These are phyloP conservation scores for Sungouiozyma ichnusensis DNA, from an alignment of 805 yeast species.

Conservation along the genomic window DNA sequence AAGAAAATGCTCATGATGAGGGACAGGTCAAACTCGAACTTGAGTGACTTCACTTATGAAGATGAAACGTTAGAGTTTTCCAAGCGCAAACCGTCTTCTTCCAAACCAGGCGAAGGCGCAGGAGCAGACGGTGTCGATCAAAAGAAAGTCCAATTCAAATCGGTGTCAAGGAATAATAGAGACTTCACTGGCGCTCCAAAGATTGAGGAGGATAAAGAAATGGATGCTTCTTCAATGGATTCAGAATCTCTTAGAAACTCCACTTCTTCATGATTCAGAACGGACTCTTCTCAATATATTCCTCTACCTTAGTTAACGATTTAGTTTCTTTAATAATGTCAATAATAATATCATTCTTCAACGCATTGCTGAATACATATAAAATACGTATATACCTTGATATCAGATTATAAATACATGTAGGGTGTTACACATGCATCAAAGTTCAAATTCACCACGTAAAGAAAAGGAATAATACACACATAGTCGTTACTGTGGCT, in stretches of 20 bases:
- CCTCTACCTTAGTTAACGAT: neutral
- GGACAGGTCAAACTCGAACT: conserved; percentile 18
- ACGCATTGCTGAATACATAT: too few species aligned
- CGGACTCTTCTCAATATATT: conserved; percentile 4
- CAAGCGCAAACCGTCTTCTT: conserved; percentile 12
- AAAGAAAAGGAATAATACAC: conserved; percentile 61
- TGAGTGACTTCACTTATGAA: conserved; percentile 22
- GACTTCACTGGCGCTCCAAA: conserved; percentile 24
- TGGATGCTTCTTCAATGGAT: conserved; percentile 17
- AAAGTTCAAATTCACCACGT: conserved; percentile 33
- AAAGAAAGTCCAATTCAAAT: conserved; percentile 25
- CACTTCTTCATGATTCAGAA: conserved; percentile 5
- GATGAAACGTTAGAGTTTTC: conserved; percentile 11
- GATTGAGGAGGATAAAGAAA: conserved; percentile 18
- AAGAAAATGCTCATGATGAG: conserved; percentile 15
- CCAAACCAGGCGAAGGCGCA: conserved; percentile 3
- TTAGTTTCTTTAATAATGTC: neutral
- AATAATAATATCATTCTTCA: neutral
- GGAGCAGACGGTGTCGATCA: conserved; percentile 13
- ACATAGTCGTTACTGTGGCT: conserved; percentile 58
- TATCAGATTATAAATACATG: neutral
- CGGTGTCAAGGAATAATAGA: conserved; percentile 17
- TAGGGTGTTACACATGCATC: neutral
- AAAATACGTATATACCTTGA: too few species aligned
- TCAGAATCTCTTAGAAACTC: conserved; percentile 9